Evolutionary conservation across 148 eudicot genomes (phyloP), one percentile per base, ranked within the genome.

Genomic region (Rheum nobile): DNA sequence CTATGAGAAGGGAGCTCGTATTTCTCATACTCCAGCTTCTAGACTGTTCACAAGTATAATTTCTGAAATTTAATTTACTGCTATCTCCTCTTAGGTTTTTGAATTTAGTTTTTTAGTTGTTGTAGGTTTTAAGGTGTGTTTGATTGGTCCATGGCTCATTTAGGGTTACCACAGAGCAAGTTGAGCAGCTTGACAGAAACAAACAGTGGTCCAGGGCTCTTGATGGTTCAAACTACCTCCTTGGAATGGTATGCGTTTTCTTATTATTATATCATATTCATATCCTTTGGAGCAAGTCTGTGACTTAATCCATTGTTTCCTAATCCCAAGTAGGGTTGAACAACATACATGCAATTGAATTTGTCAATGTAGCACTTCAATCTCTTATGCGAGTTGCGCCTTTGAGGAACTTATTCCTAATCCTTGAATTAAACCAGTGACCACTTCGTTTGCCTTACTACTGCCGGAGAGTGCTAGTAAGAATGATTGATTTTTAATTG

Each of bases 161-260:
- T 76, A 90, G 98, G 85, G 87, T 95, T 77, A 69, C 74, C 31
- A 81, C 65, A 76, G 85, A 82, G 21, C 96, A 95, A 79, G 96
- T 95, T 80, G 82, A 78, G 38, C 87, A 84, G 75, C 74, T 91
- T 83, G 97, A 95, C 76, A 84, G 72, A 78, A 90, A 84, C 79
- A 86, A 83, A 79, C 90, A 87, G 44, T 92, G 97, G 99, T 85
- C 99, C 37, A 87, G 97, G 80, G 99, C 99, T 74, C 97, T 94
- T 86, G 97, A 95, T 90, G 99, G 96, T 17, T 91, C 97, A 31
- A 93, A 95, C 78, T 95, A 95, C 81, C 94, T 95, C 67, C 99
- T 97, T 80, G 98, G 97, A 84, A 86, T 90, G 97, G 98, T 95
- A 88, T 37, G 28, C 43, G 43, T 67, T 46, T 39, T 16, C 50